Base-by-base conservation (phyloP, 768 basidiomycete genomes). In the Guyanaporus albipodus region DNA sequence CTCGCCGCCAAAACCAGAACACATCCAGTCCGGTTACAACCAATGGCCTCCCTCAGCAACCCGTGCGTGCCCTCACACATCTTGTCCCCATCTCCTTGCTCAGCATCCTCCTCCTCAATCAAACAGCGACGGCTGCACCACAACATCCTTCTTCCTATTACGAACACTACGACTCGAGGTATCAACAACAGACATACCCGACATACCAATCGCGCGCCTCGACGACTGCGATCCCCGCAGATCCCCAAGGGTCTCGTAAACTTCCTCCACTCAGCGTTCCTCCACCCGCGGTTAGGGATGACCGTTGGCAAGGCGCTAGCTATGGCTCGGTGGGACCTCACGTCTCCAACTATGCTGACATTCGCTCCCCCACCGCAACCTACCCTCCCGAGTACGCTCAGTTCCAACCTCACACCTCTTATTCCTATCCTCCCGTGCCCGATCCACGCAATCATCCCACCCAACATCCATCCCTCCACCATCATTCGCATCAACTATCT, bases 361-460 rank as follows among this genome's bases (percentile, higher is more conserved):
- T 84, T 61, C 81, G 83, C 53, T 82, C 83, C 11, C 81, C 84
- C 8, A 76, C 81, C 14, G 77, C 81, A 27, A 75, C 77, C 19
- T 87, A 85, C 64, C 75, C 80, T 19, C 46, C 73, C 48, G 68
- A 73, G 38, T 85, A 82, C 62, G 64, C 73, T 11, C 64, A 69
- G 36, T 82, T 80, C 58, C 65, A 64, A 8, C 63, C 57, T 23
- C 71, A 70, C 21, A 39, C 59, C 1, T 59, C 65, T 6, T 67
- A 66, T 37, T 62, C 60, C 35, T 67, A 63, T 40, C 61, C 67
- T 35, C 62, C 63, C 2, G 61, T 68, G 15, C 68, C 70, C 43
- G 72, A 74, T 53, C 65, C 69, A 18, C 66, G 71, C 47, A 52
- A 51, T 35, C 60, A 68, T 21, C 43, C 60, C 3, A 28, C 43